Conservation (phyloP, 768 basidiomycete species). For the Peribolospora kevripleyi region DNA sequence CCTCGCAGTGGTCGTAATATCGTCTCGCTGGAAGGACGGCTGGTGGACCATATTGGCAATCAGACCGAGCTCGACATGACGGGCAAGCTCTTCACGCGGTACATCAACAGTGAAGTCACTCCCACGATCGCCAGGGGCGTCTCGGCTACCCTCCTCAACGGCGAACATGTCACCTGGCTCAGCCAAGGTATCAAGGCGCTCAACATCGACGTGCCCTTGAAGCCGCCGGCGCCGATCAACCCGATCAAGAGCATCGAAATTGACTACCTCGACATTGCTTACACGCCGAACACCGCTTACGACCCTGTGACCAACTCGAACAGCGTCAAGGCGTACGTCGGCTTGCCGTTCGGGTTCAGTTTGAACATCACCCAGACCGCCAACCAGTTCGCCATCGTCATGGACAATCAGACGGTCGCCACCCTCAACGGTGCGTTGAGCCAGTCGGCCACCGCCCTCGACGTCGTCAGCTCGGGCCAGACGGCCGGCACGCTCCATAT, state of each 20-base stretch:
- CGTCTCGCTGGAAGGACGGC: slow-evolving; percentile 34
- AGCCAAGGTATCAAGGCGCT: slow-evolving; percentile 35
- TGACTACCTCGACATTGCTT: slow-evolving; percentile 33
- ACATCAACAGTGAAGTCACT: slow-evolving; percentile 38
- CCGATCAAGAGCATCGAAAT: slow-evolving; percentile 44
- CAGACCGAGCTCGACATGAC: slow-evolving; percentile 27
- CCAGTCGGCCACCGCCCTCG: slow-evolving; percentile 32
- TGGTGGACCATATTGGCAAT: slow-evolving; percentile 29
- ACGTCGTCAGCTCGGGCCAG: slow-evolving; percentile 29
- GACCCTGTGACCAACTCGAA: slow-evolving; percentile 33
- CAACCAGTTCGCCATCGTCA: slow-evolving; percentile 39
- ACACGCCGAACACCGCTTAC: slow-evolving; percentile 33
- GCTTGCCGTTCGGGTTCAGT: neutral
- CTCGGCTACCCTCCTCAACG: slow-evolving; percentile 35
- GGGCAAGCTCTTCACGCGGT: slow-evolving; percentile 42
- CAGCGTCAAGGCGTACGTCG: slow-evolving; percentile 29
- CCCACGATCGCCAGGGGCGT: slow-evolving; percentile 35
- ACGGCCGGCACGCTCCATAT: slow-evolving; percentile 44
- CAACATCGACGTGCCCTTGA: slow-evolving; percentile 39
- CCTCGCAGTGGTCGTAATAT: slow-evolving; percentile 26
- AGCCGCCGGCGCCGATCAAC: slow-evolving; percentile 26
- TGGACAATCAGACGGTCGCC: slow-evolving; percentile 30
- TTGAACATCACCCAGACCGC: slow-evolving; percentile 35
- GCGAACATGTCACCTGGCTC: slow-evolving; percentile 39
- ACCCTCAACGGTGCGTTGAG: slow-evolving; percentile 35